These are phyloP conservation scores for Echria macrotheca DNA, from an alignment of 495 filamentous ascomycete genomes.

Conservation along the genomic window DNA sequence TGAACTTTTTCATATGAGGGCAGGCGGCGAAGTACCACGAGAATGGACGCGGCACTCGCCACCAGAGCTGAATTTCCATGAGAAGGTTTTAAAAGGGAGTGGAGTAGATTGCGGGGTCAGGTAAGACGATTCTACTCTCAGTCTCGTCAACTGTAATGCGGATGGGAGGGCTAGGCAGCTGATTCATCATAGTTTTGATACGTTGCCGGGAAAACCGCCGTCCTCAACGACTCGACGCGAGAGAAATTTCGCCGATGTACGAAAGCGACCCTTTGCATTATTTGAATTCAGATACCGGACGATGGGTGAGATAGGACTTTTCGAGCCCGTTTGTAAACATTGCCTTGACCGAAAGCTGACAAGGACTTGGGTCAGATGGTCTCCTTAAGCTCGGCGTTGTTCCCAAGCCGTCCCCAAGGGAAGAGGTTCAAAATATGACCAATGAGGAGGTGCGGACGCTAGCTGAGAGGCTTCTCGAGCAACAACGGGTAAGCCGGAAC, in stretches of 20 bases:
- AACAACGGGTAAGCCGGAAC: neutral
- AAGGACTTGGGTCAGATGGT: neutral
- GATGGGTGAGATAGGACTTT: neutral
- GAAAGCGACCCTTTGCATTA: neutral
- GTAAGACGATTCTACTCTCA: too few species aligned
- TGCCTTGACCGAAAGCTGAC: neutral
- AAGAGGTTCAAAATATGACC: slow-evolving; percentile 2
- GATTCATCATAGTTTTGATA: neutral
- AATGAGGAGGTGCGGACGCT: neutral
- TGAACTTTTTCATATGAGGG: neutral
- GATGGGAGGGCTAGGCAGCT: too few species aligned
- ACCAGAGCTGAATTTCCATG: neutral
- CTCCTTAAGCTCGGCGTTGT: slow-evolving; percentile 3
- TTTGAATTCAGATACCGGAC: slow-evolving; percentile 1
- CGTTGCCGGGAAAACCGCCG: neutral
- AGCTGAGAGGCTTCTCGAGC: neutral
- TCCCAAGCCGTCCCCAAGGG: neutral
- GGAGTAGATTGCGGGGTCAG: too few species aligned
- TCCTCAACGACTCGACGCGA: neutral
- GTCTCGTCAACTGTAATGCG: too few species aligned
- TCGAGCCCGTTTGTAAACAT: neutral
- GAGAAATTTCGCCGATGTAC: neutral
- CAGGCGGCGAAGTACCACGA: neutral
- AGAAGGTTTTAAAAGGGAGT: neutral
- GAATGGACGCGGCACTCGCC: neutral